These are phyloP conservation scores for Copromyces sp. DNA, from an alignment of 495 filamentous ascomycete species.

Conservation along the genomic window DNA sequence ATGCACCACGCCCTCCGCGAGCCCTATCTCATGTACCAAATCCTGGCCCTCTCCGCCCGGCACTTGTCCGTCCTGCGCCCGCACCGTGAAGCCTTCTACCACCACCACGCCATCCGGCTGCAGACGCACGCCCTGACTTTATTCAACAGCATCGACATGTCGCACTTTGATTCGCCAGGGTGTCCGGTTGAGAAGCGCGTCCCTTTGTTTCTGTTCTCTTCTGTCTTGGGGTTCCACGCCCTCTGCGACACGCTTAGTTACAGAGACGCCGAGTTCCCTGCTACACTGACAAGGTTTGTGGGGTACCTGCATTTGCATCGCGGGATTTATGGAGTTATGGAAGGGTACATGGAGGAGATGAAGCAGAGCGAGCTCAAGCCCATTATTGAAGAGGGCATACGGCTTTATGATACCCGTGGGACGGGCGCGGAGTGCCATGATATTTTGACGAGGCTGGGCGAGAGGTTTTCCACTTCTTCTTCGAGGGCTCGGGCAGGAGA, in stretches of 20 bases:
- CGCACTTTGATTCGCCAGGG: not conserved
- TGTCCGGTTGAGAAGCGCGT: constrained; percentile 27
- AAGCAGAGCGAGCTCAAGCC: constrained; percentile 13
- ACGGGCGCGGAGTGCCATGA: constrained; percentile 19
- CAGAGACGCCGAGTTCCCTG: constrained; percentile 22
- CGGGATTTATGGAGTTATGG: constrained; percentile 28
- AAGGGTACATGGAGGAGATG: constrained; percentile 16
- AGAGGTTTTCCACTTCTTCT: not conserved
- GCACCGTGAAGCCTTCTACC: constrained; percentile 25
- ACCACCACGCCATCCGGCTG: constrained; percentile 35
- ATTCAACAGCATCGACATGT: constrained; percentile 31
- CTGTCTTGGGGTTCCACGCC: constrained; percentile 33
- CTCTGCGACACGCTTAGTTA: constrained; percentile 34
- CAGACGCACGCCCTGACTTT: constrained; percentile 37
- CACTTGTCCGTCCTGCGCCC: constrained; percentile 31
- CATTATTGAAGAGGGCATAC: constrained; percentile 11
- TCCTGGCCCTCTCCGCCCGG: constrained; percentile 36
- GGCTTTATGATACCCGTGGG: constrained; percentile 5
- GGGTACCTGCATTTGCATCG: constrained; percentile 34
- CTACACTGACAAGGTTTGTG: constrained; percentile 31
- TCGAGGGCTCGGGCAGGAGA: no score
- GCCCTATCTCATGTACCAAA: constrained; percentile 34
- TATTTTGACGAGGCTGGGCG: not conserved
- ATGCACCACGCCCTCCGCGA: constrained; percentile 15
- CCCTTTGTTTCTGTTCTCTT: constrained; percentile 39